These are phyloP conservation scores for Syncephalastrum racemosum DNA, from an alignment of 371 early-diverging fungal species.

Conservation along the genomic window DNA sequence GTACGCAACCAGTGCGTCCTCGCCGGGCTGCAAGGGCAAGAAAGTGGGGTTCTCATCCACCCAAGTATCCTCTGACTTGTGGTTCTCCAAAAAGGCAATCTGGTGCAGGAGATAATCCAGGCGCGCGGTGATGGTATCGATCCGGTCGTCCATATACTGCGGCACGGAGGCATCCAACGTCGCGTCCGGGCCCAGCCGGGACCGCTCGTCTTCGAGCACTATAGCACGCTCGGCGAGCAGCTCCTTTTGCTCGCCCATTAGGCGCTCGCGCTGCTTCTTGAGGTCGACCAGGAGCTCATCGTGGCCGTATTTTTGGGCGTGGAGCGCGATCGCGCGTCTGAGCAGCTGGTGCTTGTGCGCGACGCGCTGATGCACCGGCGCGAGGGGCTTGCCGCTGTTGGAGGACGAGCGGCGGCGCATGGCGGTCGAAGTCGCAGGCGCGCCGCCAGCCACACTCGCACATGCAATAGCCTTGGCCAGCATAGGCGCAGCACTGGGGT, in stretches of 20 bases:
- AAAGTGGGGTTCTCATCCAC: conserved; percentile 7
- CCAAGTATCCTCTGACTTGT: conserved; percentile 6
- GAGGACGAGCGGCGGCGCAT: conserved; percentile 6
- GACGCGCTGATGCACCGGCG: conserved; percentile 25
- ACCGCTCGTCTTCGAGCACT: conserved; percentile 52
- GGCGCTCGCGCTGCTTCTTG: conserved; percentile 39
- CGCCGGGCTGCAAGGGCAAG: not conserved
- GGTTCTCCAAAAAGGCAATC: not conserved
- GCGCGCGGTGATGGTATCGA: conserved; percentile 45
- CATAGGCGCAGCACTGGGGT: conserved; percentile 41
- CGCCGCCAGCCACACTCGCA: conserved; percentile 51
- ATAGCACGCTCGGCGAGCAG: conserved; percentile 64
- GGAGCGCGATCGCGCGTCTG: conserved; percentile 10
- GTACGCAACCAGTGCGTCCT: conserved; percentile 19
- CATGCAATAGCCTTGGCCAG: conserved; percentile 37
- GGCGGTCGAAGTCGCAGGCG: conserved; percentile 12
- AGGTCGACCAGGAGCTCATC: conserved; percentile 3
- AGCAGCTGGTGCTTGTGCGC: conserved; percentile 32
- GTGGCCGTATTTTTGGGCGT: not conserved
- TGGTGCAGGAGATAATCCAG: conserved; percentile 26
- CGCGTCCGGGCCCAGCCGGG: conserved; percentile 8
- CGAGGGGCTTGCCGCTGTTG: conserved; percentile 8
- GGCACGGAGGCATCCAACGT: conserved; percentile 33
- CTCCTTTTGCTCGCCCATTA: conserved; percentile 65
- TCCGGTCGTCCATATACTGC: conserved; percentile 80